Evolutionary conservation across 148 eudicot genomes (phyloP).

Genomic region (Limonium bicolor): DNA sequence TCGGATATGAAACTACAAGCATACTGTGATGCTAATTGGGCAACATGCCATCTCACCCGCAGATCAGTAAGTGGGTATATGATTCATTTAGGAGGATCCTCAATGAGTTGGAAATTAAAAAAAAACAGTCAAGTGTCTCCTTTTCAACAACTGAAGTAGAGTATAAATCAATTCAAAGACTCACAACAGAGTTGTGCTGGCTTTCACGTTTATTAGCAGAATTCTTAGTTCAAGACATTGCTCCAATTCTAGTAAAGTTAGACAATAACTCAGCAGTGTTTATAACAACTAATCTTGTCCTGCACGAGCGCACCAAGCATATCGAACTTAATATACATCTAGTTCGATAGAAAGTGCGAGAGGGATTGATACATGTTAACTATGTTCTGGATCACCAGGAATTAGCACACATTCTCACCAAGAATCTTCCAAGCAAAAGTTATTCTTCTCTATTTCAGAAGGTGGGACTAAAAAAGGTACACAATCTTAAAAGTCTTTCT

Average conservation of each 20-base stretch:
- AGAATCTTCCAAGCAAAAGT: no score
- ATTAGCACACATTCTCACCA: no score
- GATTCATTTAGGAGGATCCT: background rate
- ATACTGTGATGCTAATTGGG: background rate
- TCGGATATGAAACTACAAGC: background rate
- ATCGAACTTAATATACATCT: background rate
- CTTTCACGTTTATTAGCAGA: background rate
- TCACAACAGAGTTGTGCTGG: background rate
- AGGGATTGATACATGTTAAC: no score
- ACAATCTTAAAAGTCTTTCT: no score
- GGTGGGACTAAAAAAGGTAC: no score
- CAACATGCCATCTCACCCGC: background rate
- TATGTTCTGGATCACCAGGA: no score
- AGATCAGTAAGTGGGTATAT: background rate
- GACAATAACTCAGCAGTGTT: background rate
- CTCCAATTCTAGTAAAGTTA: background rate
- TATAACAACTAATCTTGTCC: background rate
- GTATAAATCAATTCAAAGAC: no score
- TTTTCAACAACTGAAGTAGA: no score
- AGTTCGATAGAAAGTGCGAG: background rate
- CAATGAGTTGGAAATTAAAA: background rate
- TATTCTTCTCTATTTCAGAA: no score
- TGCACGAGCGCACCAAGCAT: background rate
- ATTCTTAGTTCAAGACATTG: background rate
- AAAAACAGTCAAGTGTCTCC: no score